phyloP scores from a whole-genome alignment of 495 filamentous ascomycete species.

The Aspergillus incahuasiensis region DNA sequence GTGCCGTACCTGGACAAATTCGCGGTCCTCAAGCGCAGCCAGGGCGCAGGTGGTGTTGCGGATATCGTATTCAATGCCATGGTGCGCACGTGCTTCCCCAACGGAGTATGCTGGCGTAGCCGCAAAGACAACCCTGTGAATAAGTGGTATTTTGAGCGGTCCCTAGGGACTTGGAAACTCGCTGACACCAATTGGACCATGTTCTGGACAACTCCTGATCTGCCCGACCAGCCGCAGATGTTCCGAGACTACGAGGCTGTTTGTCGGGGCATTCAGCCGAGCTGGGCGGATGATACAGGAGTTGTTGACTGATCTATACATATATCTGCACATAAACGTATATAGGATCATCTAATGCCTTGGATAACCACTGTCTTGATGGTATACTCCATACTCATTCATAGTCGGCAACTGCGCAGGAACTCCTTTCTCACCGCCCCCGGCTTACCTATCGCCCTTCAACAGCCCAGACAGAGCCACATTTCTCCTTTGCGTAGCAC shows the following conservation, averaged over 20 bases:
- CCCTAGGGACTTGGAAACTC: constrained; percentile 75
- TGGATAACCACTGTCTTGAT: background rate
- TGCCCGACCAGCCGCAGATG: constrained; percentile 44
- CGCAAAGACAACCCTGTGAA: constrained; percentile 80
- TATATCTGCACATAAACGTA: constrained; percentile 8
- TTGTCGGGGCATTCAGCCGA: constrained; percentile 72
- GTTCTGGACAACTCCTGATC: constrained; percentile 88
- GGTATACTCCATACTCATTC: background rate
- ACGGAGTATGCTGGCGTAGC: constrained; percentile 77
- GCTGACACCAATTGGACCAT: constrained; percentile 81
- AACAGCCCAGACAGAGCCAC: background rate
- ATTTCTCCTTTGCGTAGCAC: background rate
- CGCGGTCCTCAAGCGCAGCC: constrained; percentile 79
- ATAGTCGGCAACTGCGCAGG: background rate
- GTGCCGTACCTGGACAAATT: constrained; percentile 98
- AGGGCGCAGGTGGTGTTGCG: constrained; percentile 88
- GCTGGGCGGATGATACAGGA: constrained; percentile 72
- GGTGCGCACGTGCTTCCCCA: constrained; percentile 80
- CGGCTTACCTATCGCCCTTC: background rate
- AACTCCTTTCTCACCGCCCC: background rate
- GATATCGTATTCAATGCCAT: constrained; percentile 96
- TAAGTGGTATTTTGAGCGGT: constrained; percentile 94
- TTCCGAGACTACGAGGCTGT: constrained; percentile 80
- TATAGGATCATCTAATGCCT: constrained; percentile 4
- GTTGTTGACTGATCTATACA: constrained; percentile 48